Conservation (phyloP, 2,329 filamentous ascomycete species). For the Ramularia endophylla region DNA sequence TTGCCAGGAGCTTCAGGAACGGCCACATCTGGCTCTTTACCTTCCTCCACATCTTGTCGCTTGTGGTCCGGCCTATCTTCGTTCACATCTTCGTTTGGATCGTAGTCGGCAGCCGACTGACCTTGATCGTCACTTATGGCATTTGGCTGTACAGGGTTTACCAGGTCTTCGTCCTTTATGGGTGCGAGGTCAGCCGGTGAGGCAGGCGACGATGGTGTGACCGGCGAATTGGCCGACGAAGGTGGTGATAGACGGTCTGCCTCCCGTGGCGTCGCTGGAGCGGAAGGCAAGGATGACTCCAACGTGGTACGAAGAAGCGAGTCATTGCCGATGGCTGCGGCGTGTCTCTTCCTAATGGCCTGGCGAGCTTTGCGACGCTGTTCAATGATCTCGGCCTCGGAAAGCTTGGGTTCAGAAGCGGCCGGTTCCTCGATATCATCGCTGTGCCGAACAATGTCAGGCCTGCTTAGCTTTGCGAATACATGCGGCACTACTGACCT, state of each 20-base stretch:
- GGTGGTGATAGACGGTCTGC: slow-evolving; percentile 25
- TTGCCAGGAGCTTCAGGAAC: slow-evolving; percentile 6
- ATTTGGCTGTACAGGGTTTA: slow-evolving; percentile 28
- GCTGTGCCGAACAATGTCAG: slow-evolving; percentile 3
- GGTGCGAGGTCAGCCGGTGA: slow-evolving; percentile 36
- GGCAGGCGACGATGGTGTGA: slow-evolving; percentile 32
- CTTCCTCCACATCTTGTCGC: slow-evolving; percentile 22
- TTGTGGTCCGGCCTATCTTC: slow-evolving; percentile 53
- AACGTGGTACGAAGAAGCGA: slow-evolving; percentile 57
- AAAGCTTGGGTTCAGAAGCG: slow-evolving; percentile 45
- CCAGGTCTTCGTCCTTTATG: slow-evolving; percentile 36
- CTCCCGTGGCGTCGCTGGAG: slow-evolving; percentile 32
- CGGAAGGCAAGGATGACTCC: slow-evolving; percentile 38
- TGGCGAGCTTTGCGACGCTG: slow-evolving; percentile 78
- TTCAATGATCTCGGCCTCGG: slow-evolving; percentile 79
- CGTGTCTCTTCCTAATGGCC: slow-evolving; percentile 76
- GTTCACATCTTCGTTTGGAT: slow-evolving; percentile 81
- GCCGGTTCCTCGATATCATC: slow-evolving; percentile 44
- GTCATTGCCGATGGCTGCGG: slow-evolving; percentile 52
- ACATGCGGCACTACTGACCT: slow-evolving; percentile 11
- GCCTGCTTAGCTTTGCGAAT: not conserved
- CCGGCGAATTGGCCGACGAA: slow-evolving; percentile 29
- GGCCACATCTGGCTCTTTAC: slow-evolving; percentile 2
- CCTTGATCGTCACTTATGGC: slow-evolving; percentile 53
- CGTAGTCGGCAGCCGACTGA: slow-evolving; percentile 88